Base-by-base conservation (phyloP, 345 rosid species). In the Gossypium rotundifolium region DNA sequence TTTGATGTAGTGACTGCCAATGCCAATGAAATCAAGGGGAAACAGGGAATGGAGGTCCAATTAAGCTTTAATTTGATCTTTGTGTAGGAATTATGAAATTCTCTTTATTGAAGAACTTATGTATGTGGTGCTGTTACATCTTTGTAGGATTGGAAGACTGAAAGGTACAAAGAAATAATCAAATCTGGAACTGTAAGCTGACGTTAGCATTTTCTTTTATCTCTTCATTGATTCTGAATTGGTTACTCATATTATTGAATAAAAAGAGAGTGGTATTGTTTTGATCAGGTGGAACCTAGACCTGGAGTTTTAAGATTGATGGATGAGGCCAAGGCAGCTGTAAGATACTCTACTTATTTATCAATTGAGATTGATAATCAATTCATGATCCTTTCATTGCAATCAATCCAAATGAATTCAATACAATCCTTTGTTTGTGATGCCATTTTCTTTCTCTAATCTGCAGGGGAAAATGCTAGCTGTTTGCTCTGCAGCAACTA, bases 401-500 rank as follows among this genome's bases (percentile, higher is more conserved):
- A 29, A 10, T 70, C 60, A 9, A 20, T 18, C 44, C 23, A 51
- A 9, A 51, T 46, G n/a, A 44, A n/a, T 58, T 45, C 38, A 29
- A 25, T 27, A 55, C 8, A n/a, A 16, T 20, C n/a, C 25, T 29
- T 51, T 17, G 20, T 16, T 29, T 59, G 14, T 52, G n/a, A 18
- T 74, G 4, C 58, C 18, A 68, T 25, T 9, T 8, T 60, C 23
- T 48, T 64, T 42, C 55, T 44, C 23, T 20, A 49, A 42, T 18
- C n/a, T 78, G 73, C 76, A 94, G 98, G 97, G 97, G 54, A 94
- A 83, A 71, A 85, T 79, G 61, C 77, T 94, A 69, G 90, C 98
- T 74, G 93, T 92, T 68, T 92, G 98, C 81, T 94, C 98, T 45
- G 98, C 98, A 55, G 98, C 97, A 77, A 94, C 98, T 22, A 94